These are phyloP conservation scores for Pelargonium cotyledonis DNA, from an alignment of 441 rosid genomes.

Conservation along the genomic window DNA sequence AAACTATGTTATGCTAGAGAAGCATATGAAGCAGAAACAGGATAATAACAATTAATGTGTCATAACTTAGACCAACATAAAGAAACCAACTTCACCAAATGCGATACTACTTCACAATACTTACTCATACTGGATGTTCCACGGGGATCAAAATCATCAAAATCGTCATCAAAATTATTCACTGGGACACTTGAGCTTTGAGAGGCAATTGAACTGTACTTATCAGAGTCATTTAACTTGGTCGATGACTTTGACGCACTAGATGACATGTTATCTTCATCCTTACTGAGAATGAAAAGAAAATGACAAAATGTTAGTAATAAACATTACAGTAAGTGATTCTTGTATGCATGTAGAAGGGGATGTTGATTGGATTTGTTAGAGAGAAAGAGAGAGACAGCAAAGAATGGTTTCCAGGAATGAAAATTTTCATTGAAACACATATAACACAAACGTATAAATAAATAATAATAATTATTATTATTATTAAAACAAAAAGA, in stretches of 20 bases:
- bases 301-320: slow-evolving; percentile 3
- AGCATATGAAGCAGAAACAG: neutral
- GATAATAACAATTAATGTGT: neutral
- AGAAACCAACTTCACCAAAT: neutral
- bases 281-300: slow-evolving; percentile 45
- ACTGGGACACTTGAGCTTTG: slow-evolving; percentile 40
- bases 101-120: slow-evolving; percentile 22
- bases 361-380: neutral
- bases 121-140: slow-evolving; percentile 70
- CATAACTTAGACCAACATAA: slow-evolving; percentile 4
- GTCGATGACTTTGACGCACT: slow-evolving; percentile 39
- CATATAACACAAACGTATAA: no score
- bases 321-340: slow-evolving; percentile 3
- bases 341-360: neutral
- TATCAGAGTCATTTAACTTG: slow-evolving; percentile 35
- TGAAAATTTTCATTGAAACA: no score
- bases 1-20: neutral
- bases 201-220: slow-evolving; percentile 32
- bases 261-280: slow-evolving; percentile 37
- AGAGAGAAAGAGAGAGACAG: no score
- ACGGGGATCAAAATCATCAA: slow-evolving; percentile 97
- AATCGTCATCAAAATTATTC: slow-evolving; percentile 48
- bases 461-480: no score
- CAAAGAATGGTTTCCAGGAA: no score
- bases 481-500: no score